Evolutionary conservation across 2,329 filamentous ascomycete species (phyloP).

Genomic region (Ophiocordyceps sinensis): DNA sequence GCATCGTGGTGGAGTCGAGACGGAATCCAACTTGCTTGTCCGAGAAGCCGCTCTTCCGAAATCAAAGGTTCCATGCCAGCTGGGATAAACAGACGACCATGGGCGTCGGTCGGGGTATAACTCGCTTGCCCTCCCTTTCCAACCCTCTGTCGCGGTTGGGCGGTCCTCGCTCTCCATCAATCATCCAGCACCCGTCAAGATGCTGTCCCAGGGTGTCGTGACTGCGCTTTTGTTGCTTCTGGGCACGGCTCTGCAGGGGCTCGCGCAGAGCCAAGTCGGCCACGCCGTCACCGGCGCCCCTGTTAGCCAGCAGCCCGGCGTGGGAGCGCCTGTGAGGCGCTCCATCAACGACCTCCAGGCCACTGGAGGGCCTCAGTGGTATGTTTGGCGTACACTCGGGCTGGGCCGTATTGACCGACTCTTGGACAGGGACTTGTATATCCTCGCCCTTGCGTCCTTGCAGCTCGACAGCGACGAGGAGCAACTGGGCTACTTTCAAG

Average conservation of each 20-base stretch:
- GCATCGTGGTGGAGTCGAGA: too few species aligned
- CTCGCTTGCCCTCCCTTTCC: too few species aligned
- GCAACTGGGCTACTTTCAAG: slow-evolving; percentile 33
- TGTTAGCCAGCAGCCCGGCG: not conserved
- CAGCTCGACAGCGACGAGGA: slow-evolving; percentile 25
- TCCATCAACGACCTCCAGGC: slow-evolving; percentile 1
- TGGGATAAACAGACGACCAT: too few species aligned
- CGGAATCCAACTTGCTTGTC: too few species aligned
- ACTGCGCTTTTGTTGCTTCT: not conserved
- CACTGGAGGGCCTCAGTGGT: not conserved
- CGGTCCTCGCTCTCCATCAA: too few species aligned
- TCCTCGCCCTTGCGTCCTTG: slow-evolving; percentile 29
- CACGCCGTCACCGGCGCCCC: not conserved
- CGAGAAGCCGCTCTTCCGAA: too few species aligned
- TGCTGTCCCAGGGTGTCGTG: not conserved
- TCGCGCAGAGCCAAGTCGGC: not conserved
- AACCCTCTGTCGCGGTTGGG: too few species aligned
- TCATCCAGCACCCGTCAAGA: not conserved
- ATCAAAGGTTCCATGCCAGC: too few species aligned
- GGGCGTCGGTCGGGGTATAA: too few species aligned
- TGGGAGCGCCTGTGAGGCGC: not conserved
- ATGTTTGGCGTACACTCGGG: not conserved
- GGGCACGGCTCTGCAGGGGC: not conserved
- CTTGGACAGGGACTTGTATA: slow-evolving; percentile 30
- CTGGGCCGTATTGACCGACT: not conserved